Evolutionary conservation across 2,329 filamentous ascomycete species (phyloP), one percentile per base, ranked within the genome.

Genomic region (Aureobasidium sp.): DNA sequence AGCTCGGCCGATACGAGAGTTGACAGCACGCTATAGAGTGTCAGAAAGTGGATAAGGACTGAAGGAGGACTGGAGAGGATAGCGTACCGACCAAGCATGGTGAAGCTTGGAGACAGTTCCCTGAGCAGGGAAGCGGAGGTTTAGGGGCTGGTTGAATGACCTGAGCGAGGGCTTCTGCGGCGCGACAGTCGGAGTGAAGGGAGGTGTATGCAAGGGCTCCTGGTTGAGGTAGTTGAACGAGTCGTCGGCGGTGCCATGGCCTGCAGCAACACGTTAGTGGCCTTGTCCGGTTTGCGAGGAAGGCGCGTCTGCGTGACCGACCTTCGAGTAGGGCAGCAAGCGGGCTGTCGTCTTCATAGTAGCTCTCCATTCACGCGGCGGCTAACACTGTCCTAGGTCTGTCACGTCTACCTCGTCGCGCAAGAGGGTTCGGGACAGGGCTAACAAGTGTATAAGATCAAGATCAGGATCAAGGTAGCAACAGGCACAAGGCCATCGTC

Each of bases 281-380:
- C n/a, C 8, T 37, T 41, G 59, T 52, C 59, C 29, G n/a, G 39
- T 52, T 27, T 25, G 36, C 27, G 45, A 63, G 29, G 30, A 15
- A 49, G 16, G 42, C 41, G 53, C 53, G 53, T 47, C 32, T 44
- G 34, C 47, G 32, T 34, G 47, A 48, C 30, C 25, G 21, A 94
- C 92, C 91, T 85, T 92, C 87, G 69, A 97, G 85, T 78, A 94
- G 94, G 71, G 89, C 86, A 72, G 91, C 91, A 76, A 97, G 82
- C 69, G 92, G 92, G 73, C 90, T 89, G 77, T 91, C 86, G 77
- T 94, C 85, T 77, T 89, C 89, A 69, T 96, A 85, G 69, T 96
- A 82, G 71, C 89, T 86, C 83, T 96, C 92, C 92, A 97, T 94
- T 74, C 67, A 69, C 69, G 75, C 53, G 63, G 65, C 58, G 29